A percentile compares a stretch with the other conserved stretches of the same genome.
Conservation (phyloP, 2,329 filamentous ascomycete species). For the Microcera coccophila region DNA sequence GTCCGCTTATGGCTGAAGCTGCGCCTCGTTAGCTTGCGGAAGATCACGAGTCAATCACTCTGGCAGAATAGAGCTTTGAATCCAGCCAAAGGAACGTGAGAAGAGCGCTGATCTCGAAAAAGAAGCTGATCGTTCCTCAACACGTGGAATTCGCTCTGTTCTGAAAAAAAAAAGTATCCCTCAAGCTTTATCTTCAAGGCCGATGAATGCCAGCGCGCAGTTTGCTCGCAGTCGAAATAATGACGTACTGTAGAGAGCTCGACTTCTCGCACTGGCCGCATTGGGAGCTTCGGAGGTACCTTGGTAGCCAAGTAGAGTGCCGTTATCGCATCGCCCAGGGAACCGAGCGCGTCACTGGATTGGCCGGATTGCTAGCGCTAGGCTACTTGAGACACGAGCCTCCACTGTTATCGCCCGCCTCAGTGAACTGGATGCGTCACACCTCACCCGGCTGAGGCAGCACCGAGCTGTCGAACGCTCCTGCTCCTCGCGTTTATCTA, state of each 20-base stretch:
- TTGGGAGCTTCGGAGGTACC: conserved; percentile 25
- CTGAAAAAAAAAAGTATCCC: too few relatives aligned
- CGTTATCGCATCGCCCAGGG: conserved; percentile 35
- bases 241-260: conserved; percentile 9
- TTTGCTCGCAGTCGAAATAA: conserved; percentile 10
- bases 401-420: conserved; percentile 31
- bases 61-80: too few relatives aligned
- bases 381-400: conserved; percentile 20
- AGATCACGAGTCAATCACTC: too few relatives aligned
- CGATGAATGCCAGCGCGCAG: too few relatives aligned
- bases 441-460: conserved; percentile 31
- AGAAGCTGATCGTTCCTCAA: too few relatives aligned
- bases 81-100: too few relatives aligned
- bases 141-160: too few relatives aligned
- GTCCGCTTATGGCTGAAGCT: too few relatives aligned
- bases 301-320: conserved; percentile 13
- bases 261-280: conserved; percentile 17
- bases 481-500: conserved; percentile 28
- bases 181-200: too few relatives aligned
- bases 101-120: too few relatives aligned
- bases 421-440: conserved; percentile 34
- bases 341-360: conserved; percentile 25
- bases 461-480: conserved; percentile 30
- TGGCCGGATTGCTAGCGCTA: conserved; percentile 19
- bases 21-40: too few relatives aligned